Evolutionary conservation across 306 rosid genomes (phyloP).

Genomic region (Sphenostylis stenocarpa): DNA sequence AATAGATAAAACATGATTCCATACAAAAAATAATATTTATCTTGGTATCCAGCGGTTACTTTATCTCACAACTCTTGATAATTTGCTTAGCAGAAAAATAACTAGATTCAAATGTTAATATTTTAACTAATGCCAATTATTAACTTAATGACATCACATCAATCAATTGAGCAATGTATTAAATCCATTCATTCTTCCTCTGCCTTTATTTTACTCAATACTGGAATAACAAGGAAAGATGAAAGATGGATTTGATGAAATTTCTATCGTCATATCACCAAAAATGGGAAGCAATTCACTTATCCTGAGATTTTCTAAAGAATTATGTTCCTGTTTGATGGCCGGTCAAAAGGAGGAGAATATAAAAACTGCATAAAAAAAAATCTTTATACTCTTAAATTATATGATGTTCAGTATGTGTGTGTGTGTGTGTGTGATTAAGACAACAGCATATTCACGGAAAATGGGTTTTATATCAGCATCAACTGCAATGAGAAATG

Average conservation of each 20-base stretch:
- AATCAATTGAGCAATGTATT: not conserved
- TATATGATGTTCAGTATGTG: not conserved
- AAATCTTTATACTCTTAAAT: not conserved
- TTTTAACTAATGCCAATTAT: not conserved
- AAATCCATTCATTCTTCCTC: not conserved
- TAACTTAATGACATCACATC: not conserved
- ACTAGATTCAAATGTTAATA: not conserved
- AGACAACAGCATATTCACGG: not conserved
- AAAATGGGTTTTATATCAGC: conserved; percentile 9
- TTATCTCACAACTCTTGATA: not conserved
- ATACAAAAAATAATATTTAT: not conserved
- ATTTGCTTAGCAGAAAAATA: conserved; percentile 2
- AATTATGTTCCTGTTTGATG: not conserved
- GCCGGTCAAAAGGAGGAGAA: not conserved
- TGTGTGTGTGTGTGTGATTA: not conserved
- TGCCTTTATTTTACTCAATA: not conserved
- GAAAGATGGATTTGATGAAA: not conserved
- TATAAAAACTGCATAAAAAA: not conserved
- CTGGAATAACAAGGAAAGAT: not conserved
- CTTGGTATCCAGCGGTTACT: not conserved
- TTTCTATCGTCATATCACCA: not conserved
- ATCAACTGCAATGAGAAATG: conserved; percentile 4
- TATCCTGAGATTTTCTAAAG: not conserved
- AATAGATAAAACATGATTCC: conserved; percentile 5
- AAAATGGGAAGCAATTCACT: not conserved